Base-by-base conservation (phyloP, 306 rosid genomes). In the Mimosa bimucronata region DNA sequence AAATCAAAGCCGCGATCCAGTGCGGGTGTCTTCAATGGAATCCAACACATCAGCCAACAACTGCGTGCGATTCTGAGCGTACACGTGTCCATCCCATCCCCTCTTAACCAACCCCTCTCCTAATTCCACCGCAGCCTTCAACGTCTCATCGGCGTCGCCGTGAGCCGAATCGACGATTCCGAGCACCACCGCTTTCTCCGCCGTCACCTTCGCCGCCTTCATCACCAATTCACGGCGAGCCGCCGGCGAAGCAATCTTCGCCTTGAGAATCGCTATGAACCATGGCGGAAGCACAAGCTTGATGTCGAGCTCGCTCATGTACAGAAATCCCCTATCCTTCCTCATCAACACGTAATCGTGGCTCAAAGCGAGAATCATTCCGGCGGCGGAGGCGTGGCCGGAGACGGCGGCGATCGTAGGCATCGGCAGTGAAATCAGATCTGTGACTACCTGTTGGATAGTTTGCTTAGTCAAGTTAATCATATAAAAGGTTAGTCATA, bases 271-370 rank as follows among this genome's bases (percentile, higher is more conserved):
- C 34, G 91, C 84, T 16, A 79, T 23, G 80, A 90, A 88, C 97
- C 97, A 91, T 0, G 76, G 14, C 61, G 97, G 92, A 55, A 91
- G 25, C 15, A 85, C 81, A 6, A 55, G 90, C 1, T 77, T 71
- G 77, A 94, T 91, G 48, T 95, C 97, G 34, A 91, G 86, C 79
- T 94, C 98, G 84, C 97, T 94, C 98, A 90, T 88, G 88, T 91
- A 94, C 55, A 92, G 82, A 30, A 94, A 91, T 0, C 97, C 97
- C 6, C 94, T 31, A 75, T 94, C 98, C 9, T 79, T 79, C 70
- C 92, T 84, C 97, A 92, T 91, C 44, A 89, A 73, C 15, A 92
- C 19, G 78, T 91, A 90, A 79, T 94, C 97, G 76, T 94, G 97
- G 53, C 91, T 53, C 71, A 93, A 78, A 14, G 97, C 97, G 34